Evolutionary conservation across 1,139 yeast genomes (phyloP), one percentile per base, ranked within the genome.

Genomic region (Yamadazyma buinensis): DNA sequence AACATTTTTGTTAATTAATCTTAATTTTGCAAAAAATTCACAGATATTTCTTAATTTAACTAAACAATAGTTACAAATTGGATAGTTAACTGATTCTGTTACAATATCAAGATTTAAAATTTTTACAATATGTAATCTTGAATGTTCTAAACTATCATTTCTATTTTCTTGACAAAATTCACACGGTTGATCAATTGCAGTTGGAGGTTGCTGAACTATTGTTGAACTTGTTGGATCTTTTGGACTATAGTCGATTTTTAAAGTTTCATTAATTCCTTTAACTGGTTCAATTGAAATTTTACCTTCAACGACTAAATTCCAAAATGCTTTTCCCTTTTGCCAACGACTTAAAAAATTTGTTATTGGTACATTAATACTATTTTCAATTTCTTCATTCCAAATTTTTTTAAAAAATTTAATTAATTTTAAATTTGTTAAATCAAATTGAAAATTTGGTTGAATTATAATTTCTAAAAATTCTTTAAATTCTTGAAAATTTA

Each of bases 51-150:
- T 74, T 34, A 88, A 73, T 48, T 87, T 80, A 36, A 81, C 72
- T 33, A 90, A 67, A 60, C 97, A 92, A 52, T 77, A 82, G 46
- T 82, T 82, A 55, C 97, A 92, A 31, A 90, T 64, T n/a, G 95
- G 87, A 49, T 84, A 83, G 33, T 53, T 51, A 19, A 72, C 54
- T 7, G 59, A 60, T 23, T 55, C 62, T 22, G 42, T 39, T 13
- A 30, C 29, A 7, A 42, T 44, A 14, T 55, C 59, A 2, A 56
- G 51, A 38, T 49, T 59, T 30, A 57, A 51, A 36, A 69, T 51
- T 39, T 80, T 82, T 51, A 88, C 64, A 35, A 75, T 73, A 56
- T 88, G 85, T 46, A 86, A 61, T 43, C 97, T 72, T 4, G 90
- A 82, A 57, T 85, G 90, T 44, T 82, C 84, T 42, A 85, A 64